These are phyloP conservation scores for Brassica nigra DNA, from an alignment of 345 rosid genomes.

Conservation along the genomic window DNA sequence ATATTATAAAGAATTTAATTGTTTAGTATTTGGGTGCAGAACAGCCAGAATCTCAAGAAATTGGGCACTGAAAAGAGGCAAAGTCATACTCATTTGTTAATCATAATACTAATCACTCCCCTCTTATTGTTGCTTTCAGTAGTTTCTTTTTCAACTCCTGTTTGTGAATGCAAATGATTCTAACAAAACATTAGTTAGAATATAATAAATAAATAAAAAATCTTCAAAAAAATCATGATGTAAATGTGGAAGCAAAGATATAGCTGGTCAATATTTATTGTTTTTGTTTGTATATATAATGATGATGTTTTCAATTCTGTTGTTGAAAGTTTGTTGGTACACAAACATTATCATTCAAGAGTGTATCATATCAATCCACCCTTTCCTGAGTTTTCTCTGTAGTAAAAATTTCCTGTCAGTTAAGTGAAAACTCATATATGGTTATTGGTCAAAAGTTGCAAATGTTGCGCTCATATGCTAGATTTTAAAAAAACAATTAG, in stretches of 20 bases:
- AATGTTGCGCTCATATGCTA: not conserved
- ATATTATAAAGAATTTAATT: conserved; percentile 5
- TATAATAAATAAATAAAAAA: not conserved
- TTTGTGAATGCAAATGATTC: conserved; percentile 31
- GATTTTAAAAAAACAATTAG: not conserved
- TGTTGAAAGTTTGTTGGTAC: conserved; percentile 17
- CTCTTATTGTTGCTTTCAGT: not conserved
- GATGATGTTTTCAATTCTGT: not conserved
- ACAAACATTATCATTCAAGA: not conserved
- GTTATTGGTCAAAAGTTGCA: no score
- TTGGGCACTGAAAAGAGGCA: conserved; percentile 33
- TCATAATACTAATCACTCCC: not conserved
- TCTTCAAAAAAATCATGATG: conserved; percentile 13
- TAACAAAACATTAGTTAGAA: conserved; percentile 7
- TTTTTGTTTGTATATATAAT: conserved; percentile 6
- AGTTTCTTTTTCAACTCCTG: conserved; percentile 4
- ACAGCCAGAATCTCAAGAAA: conserved; percentile 47
- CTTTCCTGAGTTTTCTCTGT: not conserved
- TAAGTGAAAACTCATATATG: not conserved
- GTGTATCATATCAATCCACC: not conserved
- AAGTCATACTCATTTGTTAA: conserved; percentile 9
- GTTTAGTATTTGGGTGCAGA: conserved; percentile 31
- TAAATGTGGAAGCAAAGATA: conserved; percentile 28
- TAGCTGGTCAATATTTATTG: conserved; percentile 16
- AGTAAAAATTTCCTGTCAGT: not conserved